Base-by-base conservation (phyloP, 441 rosid species). In the Aleurites moluccanus region DNA sequence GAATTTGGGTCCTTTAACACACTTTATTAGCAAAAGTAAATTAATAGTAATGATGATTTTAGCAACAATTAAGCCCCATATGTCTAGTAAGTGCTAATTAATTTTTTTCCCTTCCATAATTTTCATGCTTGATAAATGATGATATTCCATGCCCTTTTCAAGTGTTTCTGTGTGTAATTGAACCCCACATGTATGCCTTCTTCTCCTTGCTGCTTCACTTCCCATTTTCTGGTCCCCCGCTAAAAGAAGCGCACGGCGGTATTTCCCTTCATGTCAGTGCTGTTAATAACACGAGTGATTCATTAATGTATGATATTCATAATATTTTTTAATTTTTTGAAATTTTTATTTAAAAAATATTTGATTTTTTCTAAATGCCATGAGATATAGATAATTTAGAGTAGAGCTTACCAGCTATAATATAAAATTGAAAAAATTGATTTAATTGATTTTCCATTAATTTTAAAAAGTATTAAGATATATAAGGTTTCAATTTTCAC, bases 131-230 rank as follows among this genome's bases (percentile, higher is more conserved):
- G 53, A 63, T 25, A 52, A 73, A 80, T 78, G 79, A 80, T 80
- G 77, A 78, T 73, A 70, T 72, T 69, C 81, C 70, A 49, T 44
- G n/a, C 56, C 73, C 70, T 66, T 80, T 79, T 66, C 42, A 40
- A 45, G 14, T 69, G 47, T 47, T 75, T 61, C 23, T 66, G 57
- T 49, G 35, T 61, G 10, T 14, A 35, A 10, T 13, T 33, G 73
- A 15, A n/a, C 78, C 80, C 78, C n/a, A n/a, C n/a, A n/a, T n/a
- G 73, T 82, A 21, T 67, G 73, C 33, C 55, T n/a, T 64, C 64
- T 60, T 67, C 65, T 59, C 56, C n/a, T n/a, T n/a, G n/a, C n/a
- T n/a, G n/a, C n/a, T n/a, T n/a, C n/a, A n/a, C 40, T 38, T 53
- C n/a, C 53, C 61, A 65, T 18, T 18, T 45, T 45, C 61, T 53